Conservation (phyloP, 2,329 filamentous ascomycete species). For the Fusarium temperatum region DNA sequence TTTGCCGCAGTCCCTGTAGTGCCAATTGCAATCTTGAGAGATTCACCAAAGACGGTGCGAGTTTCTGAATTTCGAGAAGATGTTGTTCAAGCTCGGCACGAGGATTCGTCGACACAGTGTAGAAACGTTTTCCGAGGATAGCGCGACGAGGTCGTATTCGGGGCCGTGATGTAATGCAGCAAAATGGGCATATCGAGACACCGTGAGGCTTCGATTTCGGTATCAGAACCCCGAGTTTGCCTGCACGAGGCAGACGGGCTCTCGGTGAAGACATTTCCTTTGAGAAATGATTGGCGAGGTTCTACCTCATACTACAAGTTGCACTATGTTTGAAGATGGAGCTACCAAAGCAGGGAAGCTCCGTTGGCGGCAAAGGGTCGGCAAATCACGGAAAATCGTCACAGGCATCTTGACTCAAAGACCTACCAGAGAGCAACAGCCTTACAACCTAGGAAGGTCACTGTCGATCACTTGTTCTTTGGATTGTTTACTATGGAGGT, state of each 20-base stretch:
- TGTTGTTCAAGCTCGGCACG: constrained; percentile 66
- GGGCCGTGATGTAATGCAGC: constrained; percentile 40
- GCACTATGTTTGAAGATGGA: constrained; percentile 20
- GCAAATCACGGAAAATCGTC: constrained; percentile 39
- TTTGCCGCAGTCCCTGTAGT: constrained; percentile 68
- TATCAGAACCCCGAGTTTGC: constrained; percentile 41
- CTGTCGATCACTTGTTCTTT: constrained; percentile 19
- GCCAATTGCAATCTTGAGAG: constrained; percentile 78
- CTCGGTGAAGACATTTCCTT: constrained; percentile 45
- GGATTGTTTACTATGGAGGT: not conserved
- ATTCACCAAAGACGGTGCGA: constrained; percentile 70
- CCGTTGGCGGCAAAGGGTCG: constrained; percentile 38
- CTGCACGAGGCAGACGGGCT: constrained; percentile 42
- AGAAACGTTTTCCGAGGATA: constrained; percentile 40
- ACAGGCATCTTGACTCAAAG: constrained; percentile 9
- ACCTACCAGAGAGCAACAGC: constrained; percentile 7
- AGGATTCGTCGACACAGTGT: constrained; percentile 43
- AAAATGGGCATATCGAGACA: constrained; percentile 46
- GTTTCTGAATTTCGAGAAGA: constrained; percentile 67
- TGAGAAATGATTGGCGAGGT: constrained; percentile 29
- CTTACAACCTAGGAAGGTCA: not conserved
- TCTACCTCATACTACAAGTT: not conserved
- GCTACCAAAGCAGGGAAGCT: constrained; percentile 31
- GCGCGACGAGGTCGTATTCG: constrained; percentile 37
- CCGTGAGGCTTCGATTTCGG: constrained; percentile 16